Evolutionary conservation across 169 alveolate genomes (phyloP).

Genomic region (Plasmodium sp.): DNA sequence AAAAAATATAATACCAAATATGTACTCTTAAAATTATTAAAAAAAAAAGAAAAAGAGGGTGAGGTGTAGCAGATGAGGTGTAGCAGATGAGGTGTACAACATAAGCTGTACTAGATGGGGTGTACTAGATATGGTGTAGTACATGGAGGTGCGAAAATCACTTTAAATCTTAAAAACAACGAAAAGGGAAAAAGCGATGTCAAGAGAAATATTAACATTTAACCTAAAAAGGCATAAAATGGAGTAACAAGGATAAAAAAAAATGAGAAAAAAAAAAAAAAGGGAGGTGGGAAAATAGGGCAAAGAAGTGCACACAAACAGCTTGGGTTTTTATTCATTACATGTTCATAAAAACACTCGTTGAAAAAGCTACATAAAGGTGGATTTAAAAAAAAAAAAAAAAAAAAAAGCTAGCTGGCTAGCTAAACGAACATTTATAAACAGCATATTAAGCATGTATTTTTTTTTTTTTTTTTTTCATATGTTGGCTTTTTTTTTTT

Average conservation of each 20-base stretch:
- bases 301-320: background rate
- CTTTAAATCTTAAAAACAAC: background rate
- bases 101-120: background rate
- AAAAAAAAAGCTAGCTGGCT: background rate
- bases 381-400: background rate
- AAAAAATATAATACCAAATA: background rate
- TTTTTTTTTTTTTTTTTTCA: background rate
- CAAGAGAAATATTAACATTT: background rate
- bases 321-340: background rate
- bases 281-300: background rate
- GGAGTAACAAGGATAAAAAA: background rate
- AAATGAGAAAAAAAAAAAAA: background rate
- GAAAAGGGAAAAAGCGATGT: background rate
- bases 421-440: background rate
- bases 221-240: background rate
- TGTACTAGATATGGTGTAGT: too few relatives aligned
- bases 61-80: background rate
- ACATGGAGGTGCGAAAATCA: background rate
- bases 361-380: background rate
- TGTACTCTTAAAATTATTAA: background rate
- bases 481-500: background rate
- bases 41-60: background rate
- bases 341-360: background rate
- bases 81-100: background rate
- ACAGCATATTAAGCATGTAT: background rate